Evolutionary conservation across 345 rosid genomes (phyloP).

Genomic region (Gossypium arboreum): DNA sequence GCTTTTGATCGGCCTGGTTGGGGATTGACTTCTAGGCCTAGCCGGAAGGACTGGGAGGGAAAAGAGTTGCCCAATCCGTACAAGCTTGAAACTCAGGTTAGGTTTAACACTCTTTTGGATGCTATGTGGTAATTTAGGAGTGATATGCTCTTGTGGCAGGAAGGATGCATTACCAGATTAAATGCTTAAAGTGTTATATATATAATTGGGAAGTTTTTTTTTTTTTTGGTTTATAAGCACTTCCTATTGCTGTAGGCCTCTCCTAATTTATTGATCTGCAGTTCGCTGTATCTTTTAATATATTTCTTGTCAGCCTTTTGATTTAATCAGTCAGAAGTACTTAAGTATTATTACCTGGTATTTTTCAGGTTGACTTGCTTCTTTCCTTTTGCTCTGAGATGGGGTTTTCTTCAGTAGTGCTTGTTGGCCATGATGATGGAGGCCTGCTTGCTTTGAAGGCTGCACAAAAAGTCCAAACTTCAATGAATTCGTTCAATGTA

Average conservation of each 20-base stretch:
- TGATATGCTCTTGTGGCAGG: conserved; percentile 1
- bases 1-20: conserved; percentile 99
- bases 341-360: conserved; percentile 4
- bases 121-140: conserved; percentile 1
- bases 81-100: conserved; percentile 77
- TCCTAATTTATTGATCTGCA: neutral
- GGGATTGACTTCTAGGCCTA: conserved; percentile 85
- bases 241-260: neutral
- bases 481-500: conserved; percentile 50
- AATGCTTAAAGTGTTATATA: conserved; percentile 3
- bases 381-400: conserved; percentile 86
- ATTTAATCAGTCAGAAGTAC: conserved; percentile 5
- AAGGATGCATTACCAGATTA: neutral
- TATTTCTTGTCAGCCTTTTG: conserved; percentile 3
- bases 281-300: neutral
- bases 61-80: conserved; percentile 75
- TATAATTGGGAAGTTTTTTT: neutral
- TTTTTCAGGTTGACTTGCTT: conserved; percentile 85
- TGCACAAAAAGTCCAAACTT: conserved; percentile 56
- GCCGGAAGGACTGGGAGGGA: conserved; percentile 73
- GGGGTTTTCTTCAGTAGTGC: conserved; percentile 86
- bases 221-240: neutral
- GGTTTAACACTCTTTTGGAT: neutral
- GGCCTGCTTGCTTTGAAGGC: conserved; percentile 90
- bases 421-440: conserved; percentile 97